Conservation (phyloP, 768 basidiomycete genomes). For the Paxillus rubicundulus region DNA sequence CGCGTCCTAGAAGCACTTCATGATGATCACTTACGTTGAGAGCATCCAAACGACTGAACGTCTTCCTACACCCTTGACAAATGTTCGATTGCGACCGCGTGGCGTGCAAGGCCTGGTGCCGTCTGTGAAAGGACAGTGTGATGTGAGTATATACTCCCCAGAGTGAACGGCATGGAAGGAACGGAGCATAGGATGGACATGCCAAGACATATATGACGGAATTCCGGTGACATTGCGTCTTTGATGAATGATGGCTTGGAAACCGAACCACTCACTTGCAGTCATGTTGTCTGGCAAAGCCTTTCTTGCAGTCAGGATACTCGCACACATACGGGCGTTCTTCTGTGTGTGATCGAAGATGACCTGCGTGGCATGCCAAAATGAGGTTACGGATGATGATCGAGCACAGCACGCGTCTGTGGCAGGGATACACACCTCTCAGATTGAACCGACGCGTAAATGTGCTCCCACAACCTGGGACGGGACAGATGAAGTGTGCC, state of each 20-base stretch:
- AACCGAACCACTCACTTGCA: constrained; percentile 75
- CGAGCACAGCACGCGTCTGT: not conserved
- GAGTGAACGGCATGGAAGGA: not conserved
- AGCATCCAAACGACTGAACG: constrained; percentile 91
- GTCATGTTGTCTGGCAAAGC: constrained; percentile 93
- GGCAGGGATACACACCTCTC: constrained; percentile 50
- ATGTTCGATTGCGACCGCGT: constrained; percentile 81
- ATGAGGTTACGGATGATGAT: constrained; percentile 8
- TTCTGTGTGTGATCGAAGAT: constrained; percentile 92
- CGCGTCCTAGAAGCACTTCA: constrained; percentile 27
- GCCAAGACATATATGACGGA: not conserved
- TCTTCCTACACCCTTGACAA: constrained; percentile 91
- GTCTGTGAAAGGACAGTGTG: constrained; percentile 40
- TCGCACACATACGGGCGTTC: constrained; percentile 93
- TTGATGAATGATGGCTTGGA: not conserved
- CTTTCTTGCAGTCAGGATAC: constrained; percentile 92
- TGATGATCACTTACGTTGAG: constrained; percentile 72
- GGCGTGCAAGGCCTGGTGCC: constrained; percentile 88
- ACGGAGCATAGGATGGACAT: constrained; percentile 1
- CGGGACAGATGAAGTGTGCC: constrained; percentile 90
- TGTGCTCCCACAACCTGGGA: constrained; percentile 95
- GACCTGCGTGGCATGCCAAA: constrained; percentile 48
- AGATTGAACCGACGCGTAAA: constrained; percentile 92
- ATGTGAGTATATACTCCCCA: not conserved
- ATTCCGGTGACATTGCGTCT: not conserved